Evolutionary conservation across 179 eudicot species (phyloP).

Genomic region (Carnegiea gigantea): DNA sequence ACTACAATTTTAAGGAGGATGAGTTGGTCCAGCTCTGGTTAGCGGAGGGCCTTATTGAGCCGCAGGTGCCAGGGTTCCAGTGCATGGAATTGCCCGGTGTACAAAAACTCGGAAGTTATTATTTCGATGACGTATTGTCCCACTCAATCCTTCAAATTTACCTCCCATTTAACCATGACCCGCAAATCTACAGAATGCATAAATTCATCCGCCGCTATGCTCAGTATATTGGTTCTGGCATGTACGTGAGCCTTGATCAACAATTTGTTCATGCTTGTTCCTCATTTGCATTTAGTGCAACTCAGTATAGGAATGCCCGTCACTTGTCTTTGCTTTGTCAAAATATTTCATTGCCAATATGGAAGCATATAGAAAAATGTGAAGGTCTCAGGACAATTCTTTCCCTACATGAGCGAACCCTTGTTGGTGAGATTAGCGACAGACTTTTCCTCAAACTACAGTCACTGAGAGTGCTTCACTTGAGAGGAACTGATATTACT

Average conservation of each 20-base stretch:
- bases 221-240: conserved; percentile 15
- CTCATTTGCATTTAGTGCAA: no score
- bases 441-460: no score
- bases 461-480: no score
- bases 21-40: conserved; percentile 8
- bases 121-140: no score
- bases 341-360: not conserved
- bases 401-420: no score
- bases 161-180: conserved; percentile 11
- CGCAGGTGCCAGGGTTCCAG: not conserved
- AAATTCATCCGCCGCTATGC: conserved; percentile 24
- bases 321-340: conserved; percentile 25
- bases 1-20: conserved; percentile 5
- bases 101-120: not conserved
- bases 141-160: no score
- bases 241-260: conserved; percentile 19
- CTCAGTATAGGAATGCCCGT: conserved; percentile 15
- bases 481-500: no score
- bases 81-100: not conserved
- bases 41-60: conserved; percentile 14
- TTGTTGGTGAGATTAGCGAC: no score
- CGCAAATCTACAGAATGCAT: conserved; percentile 20
- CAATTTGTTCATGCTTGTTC: not conserved
- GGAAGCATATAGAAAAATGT: no score
- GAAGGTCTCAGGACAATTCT: no score